Percentiles rank a stretch among this genome's conserved stretches.
phyloP scores from a whole-genome alignment of 2,329 filamentous ascomycete species.

The Falciphora oryzae region DNA sequence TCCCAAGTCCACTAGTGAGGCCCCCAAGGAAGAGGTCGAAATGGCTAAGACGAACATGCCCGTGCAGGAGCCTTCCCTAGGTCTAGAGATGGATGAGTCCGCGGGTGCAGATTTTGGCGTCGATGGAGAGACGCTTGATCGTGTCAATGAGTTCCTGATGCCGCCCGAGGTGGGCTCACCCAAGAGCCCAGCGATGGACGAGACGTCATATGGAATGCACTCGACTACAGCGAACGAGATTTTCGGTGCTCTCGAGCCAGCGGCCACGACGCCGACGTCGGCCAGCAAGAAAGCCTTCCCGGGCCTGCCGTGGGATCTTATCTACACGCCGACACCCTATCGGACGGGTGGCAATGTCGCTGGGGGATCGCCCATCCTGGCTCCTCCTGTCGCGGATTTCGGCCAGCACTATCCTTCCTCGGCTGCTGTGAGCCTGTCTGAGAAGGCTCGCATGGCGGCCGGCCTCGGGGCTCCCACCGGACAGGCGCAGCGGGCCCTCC shows the following conservation, averaged over 20 bases:
- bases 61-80: not conserved
- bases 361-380: slow-evolving; percentile 1
- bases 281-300: slow-evolving; percentile 31
- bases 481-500: not conserved
- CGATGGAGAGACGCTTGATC: slow-evolving; percentile 38
- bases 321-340: slow-evolving; percentile 22
- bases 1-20: not conserved
- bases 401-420: slow-evolving; percentile 4
- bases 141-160: slow-evolving; percentile 44
- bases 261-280: slow-evolving; percentile 27
- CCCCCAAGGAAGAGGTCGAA: not conserved
- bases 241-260: slow-evolving; percentile 35
- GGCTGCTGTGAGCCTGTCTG: not conserved
- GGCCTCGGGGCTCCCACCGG: not conserved
- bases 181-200: slow-evolving; percentile 19
- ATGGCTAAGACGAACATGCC: not conserved
- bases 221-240: slow-evolving; percentile 44
- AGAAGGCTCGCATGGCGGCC: not conserved
- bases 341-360: not conserved
- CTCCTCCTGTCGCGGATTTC: not conserved
- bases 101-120: slow-evolving; percentile 14
- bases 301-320: slow-evolving; percentile 47
- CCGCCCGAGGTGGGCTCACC: slow-evolving; percentile 30
- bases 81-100: not conserved
- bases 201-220: slow-evolving; percentile 51